Conservation (phyloP, 441 rosid genomes). For the Aleurites moluccanus region DNA sequence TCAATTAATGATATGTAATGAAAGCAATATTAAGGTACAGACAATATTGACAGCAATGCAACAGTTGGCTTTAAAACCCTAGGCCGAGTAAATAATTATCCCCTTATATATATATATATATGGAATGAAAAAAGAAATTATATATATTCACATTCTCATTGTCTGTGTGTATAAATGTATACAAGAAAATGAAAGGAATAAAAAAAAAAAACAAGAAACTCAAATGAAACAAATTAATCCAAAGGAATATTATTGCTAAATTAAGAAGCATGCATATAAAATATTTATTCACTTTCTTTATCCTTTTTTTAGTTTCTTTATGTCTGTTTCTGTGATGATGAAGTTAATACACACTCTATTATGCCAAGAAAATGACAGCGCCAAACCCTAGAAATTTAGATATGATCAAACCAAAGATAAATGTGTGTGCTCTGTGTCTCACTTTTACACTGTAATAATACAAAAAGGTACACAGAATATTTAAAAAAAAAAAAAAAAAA, state of each 20-base stretch:
- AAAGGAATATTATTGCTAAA: neutral
- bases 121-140: too few relatives aligned
- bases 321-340: slow-evolving; percentile 23
- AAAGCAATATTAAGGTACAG: neutral
- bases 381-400: slow-evolving; percentile 34
- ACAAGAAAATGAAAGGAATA: neutral
- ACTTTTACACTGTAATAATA: slow-evolving; percentile 7
- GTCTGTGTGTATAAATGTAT: slow-evolving; percentile 21
- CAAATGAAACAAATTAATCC: too few relatives aligned
- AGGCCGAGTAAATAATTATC: neutral
- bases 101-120: too few relatives aligned
- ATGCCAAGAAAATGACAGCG: slow-evolving; percentile 27
- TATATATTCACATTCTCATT: slow-evolving; percentile 4
- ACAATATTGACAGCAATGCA: neutral
- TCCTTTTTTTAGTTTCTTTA: neutral
- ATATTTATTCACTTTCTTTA: neutral
- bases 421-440: slow-evolving; percentile 13
- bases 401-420: slow-evolving; percentile 16
- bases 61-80: neutral
- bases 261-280: neutral
- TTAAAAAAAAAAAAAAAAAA: neutral
- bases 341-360: slow-evolving; percentile 21
- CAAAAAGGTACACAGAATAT: slow-evolving; percentile 21
- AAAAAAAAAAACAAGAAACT: neutral
- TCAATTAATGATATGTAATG: neutral